Conservation (phyloP, 495 filamentous ascomycete species). For the Aspergillus incahuasiensis region DNA sequence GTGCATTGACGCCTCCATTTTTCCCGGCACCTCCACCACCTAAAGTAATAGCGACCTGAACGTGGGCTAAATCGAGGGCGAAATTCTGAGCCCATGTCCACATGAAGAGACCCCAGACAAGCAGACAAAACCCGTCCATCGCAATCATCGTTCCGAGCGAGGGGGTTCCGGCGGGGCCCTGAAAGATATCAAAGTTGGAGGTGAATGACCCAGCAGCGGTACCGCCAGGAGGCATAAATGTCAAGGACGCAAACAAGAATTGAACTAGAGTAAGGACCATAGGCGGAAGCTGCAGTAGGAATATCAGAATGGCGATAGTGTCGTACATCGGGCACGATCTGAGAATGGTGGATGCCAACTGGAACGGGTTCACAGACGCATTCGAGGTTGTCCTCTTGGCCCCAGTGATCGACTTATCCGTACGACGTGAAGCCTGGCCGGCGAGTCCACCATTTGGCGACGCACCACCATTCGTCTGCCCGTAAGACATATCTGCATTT, state of each 20-base stretch:
- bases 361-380: slow-evolving; percentile 60
- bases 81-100: slow-evolving; percentile 86
- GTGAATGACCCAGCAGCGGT: slow-evolving; percentile 48
- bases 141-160: slow-evolving; percentile 77
- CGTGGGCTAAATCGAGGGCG: slow-evolving; percentile 89
- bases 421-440: slow-evolving; percentile 30
- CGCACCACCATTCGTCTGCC: slow-evolving; percentile 33
- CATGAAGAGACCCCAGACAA: slow-evolving; percentile 79
- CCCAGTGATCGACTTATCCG: slow-evolving; percentile 32
- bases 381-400: slow-evolving; percentile 60
- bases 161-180: slow-evolving; percentile 64
- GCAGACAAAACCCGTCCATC: slow-evolving; percentile 73
- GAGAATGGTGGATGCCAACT: slow-evolving; percentile 78
- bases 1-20: slow-evolving; percentile 63
- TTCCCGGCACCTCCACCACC: slow-evolving; percentile 79
- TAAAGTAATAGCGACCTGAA: slow-evolving; percentile 88
- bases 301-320: slow-evolving; percentile 95
- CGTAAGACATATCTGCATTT: slow-evolving; percentile 37
- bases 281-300: slow-evolving; percentile 93
- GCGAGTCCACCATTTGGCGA: slow-evolving; percentile 33
- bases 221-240: slow-evolving; percentile 76
- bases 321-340: slow-evolving; percentile 87
- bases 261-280: slow-evolving; percentile 87
- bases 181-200: slow-evolving; percentile 68
- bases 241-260: slow-evolving; percentile 86